These are phyloP conservation scores for Haberlea rhodopensis DNA, from an alignment of 257 asterid genomes.

Conservation along the genomic window DNA sequence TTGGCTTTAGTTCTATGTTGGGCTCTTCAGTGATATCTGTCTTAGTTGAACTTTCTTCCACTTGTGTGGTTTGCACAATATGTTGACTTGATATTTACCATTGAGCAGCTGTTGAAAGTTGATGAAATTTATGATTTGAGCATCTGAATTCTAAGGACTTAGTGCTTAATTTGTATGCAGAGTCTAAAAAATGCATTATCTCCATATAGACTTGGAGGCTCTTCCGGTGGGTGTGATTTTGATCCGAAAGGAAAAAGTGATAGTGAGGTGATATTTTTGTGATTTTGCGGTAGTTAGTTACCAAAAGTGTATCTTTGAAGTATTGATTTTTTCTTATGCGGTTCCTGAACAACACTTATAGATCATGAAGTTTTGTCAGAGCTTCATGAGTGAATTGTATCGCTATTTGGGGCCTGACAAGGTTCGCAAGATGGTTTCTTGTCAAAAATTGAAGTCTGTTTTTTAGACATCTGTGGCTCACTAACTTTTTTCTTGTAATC, in stretches of 20 bases:
- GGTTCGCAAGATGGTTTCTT: conserved; percentile 41
- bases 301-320: conserved; percentile 22
- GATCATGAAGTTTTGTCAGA: conserved; percentile 97
- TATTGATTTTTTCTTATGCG: conserved; percentile 23
- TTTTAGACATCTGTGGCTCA: conserved; percentile 18
- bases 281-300: conserved; percentile 19
- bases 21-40: not conserved
- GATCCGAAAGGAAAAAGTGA: conserved; percentile 93
- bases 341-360: conserved; percentile 31
- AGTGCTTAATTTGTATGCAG: conserved; percentile 47
- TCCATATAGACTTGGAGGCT: conserved; percentile 96
- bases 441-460: conserved; percentile 21
- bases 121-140: conserved; percentile 7
- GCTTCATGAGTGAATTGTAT: conserved; percentile 93
- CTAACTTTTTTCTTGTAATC: conserved; percentile 27
- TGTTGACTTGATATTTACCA: not conserved
- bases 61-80: not conserved
- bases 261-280: conserved; percentile 58
- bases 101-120: conserved; percentile 12
- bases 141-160: conserved; percentile 22
- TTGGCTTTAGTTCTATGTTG: not conserved
- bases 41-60: conserved; percentile 5
- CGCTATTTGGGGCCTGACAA: conserved; percentile 97
- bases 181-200: conserved; percentile 91
- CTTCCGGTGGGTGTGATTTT: conserved; percentile 98